Evolutionary conservation across 768 basidiomycete species (phyloP).

Genomic region (Leucocoprinus leucothites): DNA sequence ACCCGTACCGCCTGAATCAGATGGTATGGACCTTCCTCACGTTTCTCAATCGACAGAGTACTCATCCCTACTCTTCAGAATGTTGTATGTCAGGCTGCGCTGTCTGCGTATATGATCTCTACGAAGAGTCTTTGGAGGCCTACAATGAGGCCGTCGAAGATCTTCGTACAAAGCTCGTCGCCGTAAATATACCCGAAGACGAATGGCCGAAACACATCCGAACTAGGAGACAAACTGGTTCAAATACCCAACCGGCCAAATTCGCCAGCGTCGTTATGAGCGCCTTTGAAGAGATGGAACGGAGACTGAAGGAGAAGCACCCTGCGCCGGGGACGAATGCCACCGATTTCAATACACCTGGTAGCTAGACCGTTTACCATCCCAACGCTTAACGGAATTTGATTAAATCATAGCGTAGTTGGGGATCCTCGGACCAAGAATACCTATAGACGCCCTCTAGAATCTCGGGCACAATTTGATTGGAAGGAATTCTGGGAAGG

Average conservation of each 20-base stretch:
- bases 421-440: constrained; percentile 4
- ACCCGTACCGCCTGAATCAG: constrained; percentile 60
- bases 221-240: constrained; percentile 2
- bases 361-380: constrained; percentile 12
- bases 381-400: neutral
- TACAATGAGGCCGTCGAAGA: constrained; percentile 55
- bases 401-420: constrained; percentile 5
- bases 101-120: constrained; percentile 87
- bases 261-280: constrained; percentile 40
- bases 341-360: neutral
- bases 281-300: constrained; percentile 76
- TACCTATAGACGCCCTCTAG: constrained; percentile 12
- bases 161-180: constrained; percentile 48
- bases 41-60: neutral
- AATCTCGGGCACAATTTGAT: constrained; percentile 14
- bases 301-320: constrained; percentile 47
- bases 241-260: constrained; percentile 13
- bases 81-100: constrained; percentile 97
- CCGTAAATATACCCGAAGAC: constrained; percentile 44
- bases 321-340: constrained; percentile 22
- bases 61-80: constrained; percentile 41
- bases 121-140: constrained; percentile 65
- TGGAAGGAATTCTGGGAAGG: constrained; percentile 37
- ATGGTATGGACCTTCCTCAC: constrained; percentile 43
- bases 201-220: constrained; percentile 67